These are phyloP conservation scores for Saccharata proteae DNA, from an alignment of 2,329 filamentous ascomycete species.

Conservation along the genomic window DNA sequence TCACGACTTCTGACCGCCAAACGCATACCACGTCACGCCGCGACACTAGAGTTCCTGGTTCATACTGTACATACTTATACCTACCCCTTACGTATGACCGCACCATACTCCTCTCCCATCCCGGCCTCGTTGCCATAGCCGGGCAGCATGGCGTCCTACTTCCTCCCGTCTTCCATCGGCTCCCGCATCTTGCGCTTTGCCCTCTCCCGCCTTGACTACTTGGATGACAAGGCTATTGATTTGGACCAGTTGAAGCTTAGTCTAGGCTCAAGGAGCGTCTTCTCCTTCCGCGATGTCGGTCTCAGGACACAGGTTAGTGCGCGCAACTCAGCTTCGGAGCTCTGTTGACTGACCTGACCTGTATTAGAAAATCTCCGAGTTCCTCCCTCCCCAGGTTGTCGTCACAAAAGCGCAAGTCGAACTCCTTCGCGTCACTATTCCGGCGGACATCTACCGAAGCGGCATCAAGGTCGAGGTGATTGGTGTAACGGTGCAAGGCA, in stretches of 20 bases:
- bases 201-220: conserved; percentile 67
- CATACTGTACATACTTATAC: too few relatives aligned
- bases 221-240: conserved; percentile 79
- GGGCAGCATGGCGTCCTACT: conserved; percentile 49
- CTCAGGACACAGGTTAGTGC: conserved; percentile 59
- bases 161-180: conserved; percentile 68
- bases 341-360: conserved; percentile 11
- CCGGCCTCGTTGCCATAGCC: conserved; percentile 8
- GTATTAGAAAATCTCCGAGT: conserved; percentile 59
- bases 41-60: too few relatives aligned
- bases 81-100: too few relatives aligned
- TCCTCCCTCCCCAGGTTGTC: conserved; percentile 60
- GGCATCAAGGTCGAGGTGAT: conserved; percentile 73
- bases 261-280: conserved; percentile 66
- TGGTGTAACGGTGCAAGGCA: conserved; percentile 57
- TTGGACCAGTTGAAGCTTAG: conserved; percentile 78
- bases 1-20: too few relatives aligned
- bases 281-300: conserved; percentile 80
- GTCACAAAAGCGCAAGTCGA: conserved; percentile 64
- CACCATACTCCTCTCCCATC: too few relatives aligned
- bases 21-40: too few relatives aligned
- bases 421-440: conserved; percentile 67
- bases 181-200: conserved; percentile 83
- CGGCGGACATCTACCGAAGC: conserved; percentile 76
- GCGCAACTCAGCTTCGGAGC: conserved; percentile 2